phyloP scores from a whole-genome alignment of 371 early-diverging fungal species.

The Mortierella sp. region DNA sequence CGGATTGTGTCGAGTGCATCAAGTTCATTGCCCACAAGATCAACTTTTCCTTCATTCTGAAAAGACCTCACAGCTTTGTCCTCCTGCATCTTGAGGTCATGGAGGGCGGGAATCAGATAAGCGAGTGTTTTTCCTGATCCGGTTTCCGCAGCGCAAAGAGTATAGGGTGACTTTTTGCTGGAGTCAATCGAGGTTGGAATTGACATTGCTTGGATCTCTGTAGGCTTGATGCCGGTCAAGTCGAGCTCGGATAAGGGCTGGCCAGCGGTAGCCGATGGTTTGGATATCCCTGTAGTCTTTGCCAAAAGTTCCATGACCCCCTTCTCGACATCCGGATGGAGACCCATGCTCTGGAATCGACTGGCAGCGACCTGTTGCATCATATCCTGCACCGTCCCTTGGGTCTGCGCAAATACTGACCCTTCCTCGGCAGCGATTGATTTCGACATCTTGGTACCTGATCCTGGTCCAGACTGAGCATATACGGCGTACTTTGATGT shows the following conservation, averaged over 20 bases:
- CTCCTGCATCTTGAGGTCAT: constrained; percentile 79
- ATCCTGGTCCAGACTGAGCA: constrained; percentile 7
- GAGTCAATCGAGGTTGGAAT: constrained; percentile 82
- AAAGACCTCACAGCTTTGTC: constrained; percentile 71
- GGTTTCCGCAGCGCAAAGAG: constrained; percentile 94
- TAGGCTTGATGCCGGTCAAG: constrained; percentile 68
- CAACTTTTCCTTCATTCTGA: constrained; percentile 33
- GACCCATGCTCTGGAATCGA: constrained; percentile 70
- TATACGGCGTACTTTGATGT: constrained; percentile 27
- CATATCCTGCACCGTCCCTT: constrained; percentile 57
- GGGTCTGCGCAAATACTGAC: constrained; percentile 30
- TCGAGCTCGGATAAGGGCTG: constrained; percentile 9
- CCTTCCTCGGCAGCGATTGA: not conserved
- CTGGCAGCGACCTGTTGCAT: constrained; percentile 60
- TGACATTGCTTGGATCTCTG: constrained; percentile 92
- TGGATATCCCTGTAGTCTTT: constrained; percentile 26
- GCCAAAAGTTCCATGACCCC: constrained; percentile 62
- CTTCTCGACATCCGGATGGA: constrained; percentile 64
- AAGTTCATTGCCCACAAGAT: constrained; percentile 33
- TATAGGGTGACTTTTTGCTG: constrained; percentile 63
- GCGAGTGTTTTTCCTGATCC: constrained; percentile 99
- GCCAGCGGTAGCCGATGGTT: not conserved
- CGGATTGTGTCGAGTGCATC: constrained; percentile 59
- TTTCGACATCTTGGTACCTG: constrained; percentile 4
- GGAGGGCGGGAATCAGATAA: constrained; percentile 91